Conservation (phyloP, 257 asterid genomes). For the Lycium barbarum region DNA sequence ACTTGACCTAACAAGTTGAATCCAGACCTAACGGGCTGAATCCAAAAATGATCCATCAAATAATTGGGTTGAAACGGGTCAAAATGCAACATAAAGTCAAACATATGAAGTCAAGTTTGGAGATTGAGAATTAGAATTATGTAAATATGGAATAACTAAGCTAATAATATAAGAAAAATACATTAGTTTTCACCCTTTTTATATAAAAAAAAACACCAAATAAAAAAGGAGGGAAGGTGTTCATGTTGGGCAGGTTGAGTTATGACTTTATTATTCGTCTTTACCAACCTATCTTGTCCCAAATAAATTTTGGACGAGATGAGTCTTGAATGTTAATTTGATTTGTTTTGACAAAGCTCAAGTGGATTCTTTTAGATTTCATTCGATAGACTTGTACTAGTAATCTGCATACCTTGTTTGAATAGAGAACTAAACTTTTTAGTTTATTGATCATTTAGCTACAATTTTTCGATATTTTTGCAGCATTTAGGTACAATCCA, state of each 20-base stretch:
- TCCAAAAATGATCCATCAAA: background rate
- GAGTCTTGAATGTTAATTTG: background rate
- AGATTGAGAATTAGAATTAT: background rate
- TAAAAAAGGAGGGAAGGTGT: background rate
- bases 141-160: background rate
- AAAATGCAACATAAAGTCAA: background rate
- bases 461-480: background rate
- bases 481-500: constrained; percentile 75
- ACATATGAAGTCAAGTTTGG: background rate
- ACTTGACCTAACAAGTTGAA: background rate
- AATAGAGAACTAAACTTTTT: background rate
- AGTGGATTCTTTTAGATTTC: background rate
- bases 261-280: background rate
- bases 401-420: background rate
- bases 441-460: background rate
- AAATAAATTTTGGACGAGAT: background rate
- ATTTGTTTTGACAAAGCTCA: background rate
- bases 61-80: background rate
- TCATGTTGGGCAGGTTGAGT: background rate
- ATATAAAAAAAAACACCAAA: too few species aligned
- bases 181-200: background rate
- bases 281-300: background rate
- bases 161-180: background rate
- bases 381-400: too few species aligned
- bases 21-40: background rate